Conservation (phyloP, 2,329 filamentous ascomycete species). For the Aureobasidium sp. region DNA sequence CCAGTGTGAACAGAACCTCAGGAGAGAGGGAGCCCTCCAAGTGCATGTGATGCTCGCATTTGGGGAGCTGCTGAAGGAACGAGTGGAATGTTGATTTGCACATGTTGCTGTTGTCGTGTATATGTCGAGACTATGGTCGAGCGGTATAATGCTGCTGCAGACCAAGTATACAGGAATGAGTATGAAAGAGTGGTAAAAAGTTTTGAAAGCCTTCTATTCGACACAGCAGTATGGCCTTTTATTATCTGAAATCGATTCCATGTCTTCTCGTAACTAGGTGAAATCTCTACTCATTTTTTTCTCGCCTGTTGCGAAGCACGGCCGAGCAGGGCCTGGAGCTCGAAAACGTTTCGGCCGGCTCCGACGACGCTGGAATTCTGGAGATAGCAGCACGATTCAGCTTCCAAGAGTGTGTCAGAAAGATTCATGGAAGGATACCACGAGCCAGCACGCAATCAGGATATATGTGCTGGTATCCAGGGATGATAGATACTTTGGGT, state of each 20-base stretch:
- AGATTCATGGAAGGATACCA: not conserved
- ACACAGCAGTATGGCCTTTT: not conserved
- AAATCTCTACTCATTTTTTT: slow-evolving; percentile 8
- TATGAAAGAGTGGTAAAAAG: not conserved
- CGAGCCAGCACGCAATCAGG: too few relatives aligned
- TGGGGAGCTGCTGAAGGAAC: slow-evolving; percentile 60
- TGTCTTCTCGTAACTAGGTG: not conserved
- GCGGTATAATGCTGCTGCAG: too few relatives aligned
- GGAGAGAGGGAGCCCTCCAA: slow-evolving; percentile 69
- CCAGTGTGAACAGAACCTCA: slow-evolving; percentile 60
- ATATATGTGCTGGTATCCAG: not conserved
- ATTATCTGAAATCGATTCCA: not conserved
- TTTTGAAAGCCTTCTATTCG: not conserved
- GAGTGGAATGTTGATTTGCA: slow-evolving; percentile 48
- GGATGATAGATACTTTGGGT: not conserved
- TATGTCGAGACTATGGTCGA: not conserved
- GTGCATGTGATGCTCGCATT: slow-evolving; percentile 77
- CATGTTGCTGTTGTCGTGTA: slow-evolving; percentile 17
- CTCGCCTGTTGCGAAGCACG: slow-evolving; percentile 7
- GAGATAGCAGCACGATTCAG: not conserved
- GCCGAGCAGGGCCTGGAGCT: slow-evolving; percentile 7
- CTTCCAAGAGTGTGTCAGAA: not conserved
- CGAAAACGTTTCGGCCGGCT: slow-evolving; percentile 6
- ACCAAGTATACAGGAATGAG: not conserved
- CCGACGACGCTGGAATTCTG: not conserved